Conservation (phyloP, 225 moss, liverwort and hornwort genomes). For the Anthoceros angustus region DNA sequence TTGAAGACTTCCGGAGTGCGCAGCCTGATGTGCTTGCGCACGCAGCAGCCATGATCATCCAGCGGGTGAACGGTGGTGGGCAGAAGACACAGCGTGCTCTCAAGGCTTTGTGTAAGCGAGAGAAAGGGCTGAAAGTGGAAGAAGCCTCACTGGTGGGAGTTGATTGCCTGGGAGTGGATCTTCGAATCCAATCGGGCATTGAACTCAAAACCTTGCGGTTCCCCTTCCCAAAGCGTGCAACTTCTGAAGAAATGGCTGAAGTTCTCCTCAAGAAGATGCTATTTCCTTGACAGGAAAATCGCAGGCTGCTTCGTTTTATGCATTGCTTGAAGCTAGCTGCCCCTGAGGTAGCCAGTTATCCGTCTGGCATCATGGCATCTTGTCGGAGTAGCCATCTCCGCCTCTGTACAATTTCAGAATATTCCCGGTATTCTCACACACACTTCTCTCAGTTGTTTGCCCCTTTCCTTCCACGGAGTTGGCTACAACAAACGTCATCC, state of each 20-base stretch:
- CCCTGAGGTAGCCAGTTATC: no score
- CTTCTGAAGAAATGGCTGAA: constrained; percentile 1
- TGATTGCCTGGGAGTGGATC: constrained; percentile 48
- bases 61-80: constrained; percentile 45
- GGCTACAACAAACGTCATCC: no score
- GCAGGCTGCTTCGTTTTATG: background rate
- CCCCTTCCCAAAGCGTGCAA: constrained; percentile 6
- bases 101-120: constrained; percentile 44
- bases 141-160: constrained; percentile 38
- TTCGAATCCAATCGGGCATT: constrained; percentile 45
- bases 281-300: background rate
- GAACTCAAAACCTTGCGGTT: constrained; percentile 57
- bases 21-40: constrained; percentile 48
- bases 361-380: no score
- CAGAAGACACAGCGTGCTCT: constrained; percentile 47
- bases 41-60: constrained; percentile 34
- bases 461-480: no score
- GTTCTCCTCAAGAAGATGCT: background rate
- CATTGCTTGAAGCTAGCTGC: background rate
- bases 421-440: no score
- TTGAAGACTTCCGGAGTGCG: constrained; percentile 40
- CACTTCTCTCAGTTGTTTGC: no score
- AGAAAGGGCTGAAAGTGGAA: constrained; percentile 44
- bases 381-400: no score
- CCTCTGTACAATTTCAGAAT: no score